Evolutionary conservation across 2,329 filamentous ascomycete genomes (phyloP), one percentile per base, ranked within the genome.

Genomic region (Trichoderma citrinoviride): DNA sequence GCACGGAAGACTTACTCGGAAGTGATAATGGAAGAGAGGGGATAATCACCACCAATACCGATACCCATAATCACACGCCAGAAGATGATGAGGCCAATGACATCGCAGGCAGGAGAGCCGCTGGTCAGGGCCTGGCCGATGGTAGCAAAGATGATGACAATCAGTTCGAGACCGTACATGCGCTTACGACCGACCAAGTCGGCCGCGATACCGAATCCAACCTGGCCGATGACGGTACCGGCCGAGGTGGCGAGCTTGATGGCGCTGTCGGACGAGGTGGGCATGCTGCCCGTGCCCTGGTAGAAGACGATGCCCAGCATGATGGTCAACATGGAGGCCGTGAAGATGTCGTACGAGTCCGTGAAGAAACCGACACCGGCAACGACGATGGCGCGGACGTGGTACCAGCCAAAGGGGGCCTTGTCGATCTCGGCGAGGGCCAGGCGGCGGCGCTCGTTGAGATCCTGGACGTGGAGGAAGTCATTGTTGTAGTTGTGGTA

Each of bases 341-440:
- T 87, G 76, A 95, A 95, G 79, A 93, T 91, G 73, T 90, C 88
- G 77, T 93, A 94, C 3, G 90, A 90, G 74, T 94, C 92, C 17
- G 91, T 94, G 78, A 95, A 95, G 85, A 96, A 95, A 70, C 91
- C 92, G 67, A 94, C 89, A 71, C 92, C 91, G 33, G 91, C 91
- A 25, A 94, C 91, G 8, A 91, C 79, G 61, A 91, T 85, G 65
- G 91, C 89, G 46, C 91, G 85, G 65, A 93, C 85, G 73, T 95
- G 91, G 74, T 93, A 92, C 90, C 91, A 94, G 72, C 91, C 89
- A 67, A 94, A 93, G 3, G 88, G 88, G 10, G 90, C 90, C 79
- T 89, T 89, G 80, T 94, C 91, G 70, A 94, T 89, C 77, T 93
- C 89, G 43, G 90, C 90, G 60, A 95, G 88, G 47, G 91, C 91